Evolutionary conservation across 352 stramenopile genomes (phyloP).

Genomic region (Pythium scleroteichum): DNA sequence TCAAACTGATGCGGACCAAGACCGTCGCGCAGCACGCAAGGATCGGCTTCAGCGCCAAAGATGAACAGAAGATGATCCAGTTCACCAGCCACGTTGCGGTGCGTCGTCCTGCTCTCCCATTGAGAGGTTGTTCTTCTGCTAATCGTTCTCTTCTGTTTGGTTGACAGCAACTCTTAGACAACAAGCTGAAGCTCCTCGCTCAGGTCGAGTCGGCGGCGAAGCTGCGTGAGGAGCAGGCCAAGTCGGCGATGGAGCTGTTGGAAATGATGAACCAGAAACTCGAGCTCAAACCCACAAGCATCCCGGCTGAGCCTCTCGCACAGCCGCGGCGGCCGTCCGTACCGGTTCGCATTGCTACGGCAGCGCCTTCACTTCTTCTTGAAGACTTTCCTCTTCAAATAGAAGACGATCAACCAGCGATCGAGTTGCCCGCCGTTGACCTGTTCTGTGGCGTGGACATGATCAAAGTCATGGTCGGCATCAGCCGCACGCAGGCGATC

Average conservation of each 20-base stretch:
- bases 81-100: slow-evolving; percentile 61
- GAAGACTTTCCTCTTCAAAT: not conserved
- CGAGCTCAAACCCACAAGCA: slow-evolving; percentile 18
- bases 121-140: not conserved
- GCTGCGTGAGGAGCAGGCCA: slow-evolving; percentile 45
- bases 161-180: slow-evolving; percentile 47
- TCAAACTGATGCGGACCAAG: slow-evolving; percentile 39
- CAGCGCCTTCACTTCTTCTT: not conserved
- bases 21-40: slow-evolving; percentile 23
- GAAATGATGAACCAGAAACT: slow-evolving; percentile 56
- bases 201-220: slow-evolving; percentile 39
- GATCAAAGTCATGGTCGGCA: slow-evolving; percentile 30
- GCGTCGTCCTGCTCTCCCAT: not conserved
- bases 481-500: slow-evolving; percentile 27
- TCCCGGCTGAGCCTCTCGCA: not conserved
- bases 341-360: not conserved
- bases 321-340: slow-evolving; percentile 1
- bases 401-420: not conserved
- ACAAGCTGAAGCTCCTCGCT: slow-evolving; percentile 43
- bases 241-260: slow-evolving; percentile 54
- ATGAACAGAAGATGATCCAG: slow-evolving; percentile 68
- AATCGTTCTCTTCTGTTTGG: not conserved
- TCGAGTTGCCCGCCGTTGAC: not conserved
- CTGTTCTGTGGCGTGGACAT: slow-evolving; percentile 17
- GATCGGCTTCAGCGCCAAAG: slow-evolving; percentile 54